Evolutionary conservation across 202 grass and related monocot species (phyloP).

Genomic region (Carex arenaria): DNA sequence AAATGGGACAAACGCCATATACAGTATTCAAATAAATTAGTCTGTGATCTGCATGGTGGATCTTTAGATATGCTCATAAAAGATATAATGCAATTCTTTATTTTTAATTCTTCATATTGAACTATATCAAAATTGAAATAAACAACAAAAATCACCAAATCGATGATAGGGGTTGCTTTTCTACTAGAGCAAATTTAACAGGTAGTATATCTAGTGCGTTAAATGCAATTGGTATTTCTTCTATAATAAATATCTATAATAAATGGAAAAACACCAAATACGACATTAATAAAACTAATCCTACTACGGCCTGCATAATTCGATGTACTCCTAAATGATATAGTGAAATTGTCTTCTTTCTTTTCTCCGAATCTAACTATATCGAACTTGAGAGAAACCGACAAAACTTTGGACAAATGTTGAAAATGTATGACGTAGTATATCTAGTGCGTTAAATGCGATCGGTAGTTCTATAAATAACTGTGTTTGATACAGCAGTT

Average conservation of each 20-base stretch:
- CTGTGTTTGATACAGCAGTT: background rate
- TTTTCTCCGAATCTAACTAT: background rate
- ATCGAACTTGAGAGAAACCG: background rate
- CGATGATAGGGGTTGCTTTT: background rate
- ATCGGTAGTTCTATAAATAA: background rate
- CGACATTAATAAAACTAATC: background rate
- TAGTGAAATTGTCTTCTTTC: background rate
- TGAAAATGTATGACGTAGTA: background rate
- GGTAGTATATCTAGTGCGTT: background rate
- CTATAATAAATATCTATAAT: background rate
- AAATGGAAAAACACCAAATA: background rate
- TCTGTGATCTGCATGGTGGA: background rate
- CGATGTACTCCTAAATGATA: background rate
- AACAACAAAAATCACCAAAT: background rate
- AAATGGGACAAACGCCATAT: background rate
- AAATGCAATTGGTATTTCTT: background rate
- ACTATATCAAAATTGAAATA: background rate
- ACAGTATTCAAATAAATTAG: background rate
- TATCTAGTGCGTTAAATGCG: background rate
- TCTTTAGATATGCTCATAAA: background rate
- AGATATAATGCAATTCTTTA: background rate
- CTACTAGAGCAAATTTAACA: background rate
- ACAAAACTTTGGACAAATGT: background rate
- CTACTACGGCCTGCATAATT: background rate
- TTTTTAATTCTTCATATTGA: background rate